Percentiles rank a stretch among this genome's conserved stretches.
Evolutionary conservation across 768 basidiomycete species (phyloP).

Genomic region (Leccinellum luteum): DNA sequence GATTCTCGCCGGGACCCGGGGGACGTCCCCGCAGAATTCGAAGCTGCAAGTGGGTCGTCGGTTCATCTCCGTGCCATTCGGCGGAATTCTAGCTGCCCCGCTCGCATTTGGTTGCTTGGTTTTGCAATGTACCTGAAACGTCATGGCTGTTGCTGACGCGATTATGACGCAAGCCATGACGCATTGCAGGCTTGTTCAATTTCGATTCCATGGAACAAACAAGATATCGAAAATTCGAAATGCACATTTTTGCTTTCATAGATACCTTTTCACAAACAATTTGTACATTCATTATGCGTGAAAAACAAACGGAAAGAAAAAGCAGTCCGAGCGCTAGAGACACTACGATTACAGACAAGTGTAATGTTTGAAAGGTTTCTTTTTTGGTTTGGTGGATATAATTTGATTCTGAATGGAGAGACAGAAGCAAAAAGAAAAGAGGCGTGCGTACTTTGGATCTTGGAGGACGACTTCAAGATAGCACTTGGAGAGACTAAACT

Average conservation of each 20-base stretch:
- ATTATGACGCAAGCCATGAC: too few species aligned
- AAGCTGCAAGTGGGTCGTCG: too few species aligned
- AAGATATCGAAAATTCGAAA: too few species aligned
- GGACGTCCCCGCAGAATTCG: too few species aligned
- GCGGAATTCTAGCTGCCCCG: too few species aligned
- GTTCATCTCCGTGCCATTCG: too few species aligned
- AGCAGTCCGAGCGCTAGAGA: slow-evolving; percentile 14
- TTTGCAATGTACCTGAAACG: too few species aligned
- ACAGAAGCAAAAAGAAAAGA: slow-evolving; percentile 1
- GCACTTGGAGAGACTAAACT: slow-evolving; percentile 1
- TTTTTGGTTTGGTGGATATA: slow-evolving; percentile 27
- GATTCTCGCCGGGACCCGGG: too few species aligned
- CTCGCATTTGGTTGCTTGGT: too few species aligned
- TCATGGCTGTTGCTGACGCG: too few species aligned
- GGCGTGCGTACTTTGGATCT: background rate
- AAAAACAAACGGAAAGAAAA: slow-evolving; percentile 3
- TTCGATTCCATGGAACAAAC: too few species aligned
- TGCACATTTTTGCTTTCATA: background rate
- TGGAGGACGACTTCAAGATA: background rate
- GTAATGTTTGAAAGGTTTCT: slow-evolving; percentile 6
- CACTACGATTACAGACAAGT: slow-evolving; percentile 31
- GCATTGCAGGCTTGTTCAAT: too few species aligned
- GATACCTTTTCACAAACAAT: slow-evolving; percentile 5
- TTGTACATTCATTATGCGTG: slow-evolving; percentile 27
- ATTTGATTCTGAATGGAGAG: slow-evolving; percentile 6